These are phyloP conservation scores for Botrytis porri DNA, from an alignment of 2,329 filamentous ascomycete species.

Conservation along the genomic window DNA sequence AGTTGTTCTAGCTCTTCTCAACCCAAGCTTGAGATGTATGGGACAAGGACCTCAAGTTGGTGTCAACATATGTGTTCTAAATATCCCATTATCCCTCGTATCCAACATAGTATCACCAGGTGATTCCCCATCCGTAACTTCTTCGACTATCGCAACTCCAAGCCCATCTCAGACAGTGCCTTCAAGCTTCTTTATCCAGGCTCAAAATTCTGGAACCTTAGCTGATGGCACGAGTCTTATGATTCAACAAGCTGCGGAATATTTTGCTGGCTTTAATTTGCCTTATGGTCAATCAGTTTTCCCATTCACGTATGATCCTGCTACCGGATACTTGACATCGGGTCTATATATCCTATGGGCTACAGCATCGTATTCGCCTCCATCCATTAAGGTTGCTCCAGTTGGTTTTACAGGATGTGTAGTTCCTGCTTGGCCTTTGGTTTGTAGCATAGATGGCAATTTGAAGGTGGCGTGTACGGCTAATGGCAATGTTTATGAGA, in stretches of 20 bases:
- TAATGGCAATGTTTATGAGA: not conserved
- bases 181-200: not conserved
- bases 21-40: not conserved
- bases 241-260: conserved; percentile 2
- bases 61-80: not conserved
- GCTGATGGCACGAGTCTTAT: not conserved
- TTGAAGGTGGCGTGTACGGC: conserved; percentile 4
- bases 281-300: not conserved
- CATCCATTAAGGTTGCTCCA: not conserved
- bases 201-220: not conserved
- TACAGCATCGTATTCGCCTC: not conserved
- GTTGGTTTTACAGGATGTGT: not conserved
- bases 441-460: not conserved
- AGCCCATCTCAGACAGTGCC: not conserved
- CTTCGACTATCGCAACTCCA: not conserved
- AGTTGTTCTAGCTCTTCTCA: not conserved
- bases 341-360: conserved; percentile 8
- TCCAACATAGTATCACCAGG: not conserved
- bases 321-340: not conserved
- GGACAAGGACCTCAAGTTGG: not conserved
- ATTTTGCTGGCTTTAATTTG: conserved; percentile 1
- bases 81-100: not conserved
- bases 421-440: conserved; percentile 3
- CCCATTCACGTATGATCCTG: not conserved
- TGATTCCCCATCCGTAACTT: not conserved